Base-by-base conservation (phyloP, 179 eudicot species). In the Sideroxylon spinosum region DNA sequence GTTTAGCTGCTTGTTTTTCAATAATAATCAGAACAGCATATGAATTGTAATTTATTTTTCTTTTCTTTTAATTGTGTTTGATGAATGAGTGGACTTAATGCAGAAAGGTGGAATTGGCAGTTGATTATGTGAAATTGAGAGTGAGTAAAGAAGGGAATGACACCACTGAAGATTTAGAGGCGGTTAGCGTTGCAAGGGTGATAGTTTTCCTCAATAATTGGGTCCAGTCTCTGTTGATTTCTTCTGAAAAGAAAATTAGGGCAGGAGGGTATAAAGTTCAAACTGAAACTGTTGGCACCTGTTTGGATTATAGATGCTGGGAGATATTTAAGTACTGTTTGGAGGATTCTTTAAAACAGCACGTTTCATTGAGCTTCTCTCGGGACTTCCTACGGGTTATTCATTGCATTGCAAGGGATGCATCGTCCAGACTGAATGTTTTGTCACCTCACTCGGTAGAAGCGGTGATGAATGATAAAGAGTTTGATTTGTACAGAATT, bases 281-380 rank as follows among this genome's bases (percentile, higher is more conserved):
- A 78, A 81, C 83, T 14, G 87, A 78, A 77, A 82, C 74, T 76
- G 74, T 83, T 59, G 86, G 80, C 57, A 87, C 89, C 19, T 86
- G 86, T 84, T 87, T 89, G 83, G 97, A 96, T 76, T 68, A 73
- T 76, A 91, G 91, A 86, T 89, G 97, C 82, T 96, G 99, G 99
- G 83, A 88, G 66, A 86, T 94, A 71, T 86, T 96, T 49, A 92
- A 81, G 64, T 88, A 86, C 84, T 94, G 98, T 86, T 81, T 94
- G 87, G 88, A 95, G 76, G 92, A 87, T 86, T 89, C 94, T 60
- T 66, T 78, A 55, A 87, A 82, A 59, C 76, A 78, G 70, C 71
- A 75, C 23, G 78, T 87, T 63, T 72, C 90, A 2, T 83, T 94
- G 84, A 86, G 79, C 78, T 84, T 89, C 75, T 84, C 89, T n/a